Base-by-base conservation (phyloP, 2,329 filamentous ascomycete species). In the Bipolaris oryzae region DNA sequence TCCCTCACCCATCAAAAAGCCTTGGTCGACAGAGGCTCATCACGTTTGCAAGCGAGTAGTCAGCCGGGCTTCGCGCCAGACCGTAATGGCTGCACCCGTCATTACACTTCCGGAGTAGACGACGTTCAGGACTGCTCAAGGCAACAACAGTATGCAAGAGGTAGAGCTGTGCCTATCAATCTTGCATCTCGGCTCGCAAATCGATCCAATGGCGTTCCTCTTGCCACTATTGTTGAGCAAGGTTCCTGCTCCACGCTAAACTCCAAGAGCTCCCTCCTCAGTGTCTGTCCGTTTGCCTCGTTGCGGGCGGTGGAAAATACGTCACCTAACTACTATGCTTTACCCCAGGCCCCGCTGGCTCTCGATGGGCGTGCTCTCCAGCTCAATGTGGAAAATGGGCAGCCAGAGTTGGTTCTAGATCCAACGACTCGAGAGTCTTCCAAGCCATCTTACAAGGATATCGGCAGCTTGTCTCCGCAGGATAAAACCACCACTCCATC, bases 211-310 rank as follows among this genome's bases (percentile, higher is more conserved):
- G 75, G 74, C 50, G 74, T 67, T 34, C 75, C 75, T 11, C 74
- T 81, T n/a, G 75, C 74, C 25, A 78, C 77, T 13, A 81, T 81
- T 55, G 63, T 76, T 37, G 79, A 81, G 63, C 76, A 76, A 48
- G 70, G 67, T 56, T 81, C 78, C 13, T 68, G 72, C 42, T 75
- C 75, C 11, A 79, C 77, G 9, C 67, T 81, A 21, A 69, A 71
- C 42, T 76, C 77, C 7, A 59, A 67, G 39, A 62, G 62, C 10
- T 76, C 75, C 15, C 49, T 68, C n/a, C 54, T 66, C 44, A 67
- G 60, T 48, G 48, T 64, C 23, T 60, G 58, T 16, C 64, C 57
- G n/a, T 60, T 64, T 47, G 56, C 67, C 38, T 64, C 63, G 21
- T 31, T 64, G 33, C 58, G 58, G 31, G 38, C 51, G 20, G 50